Conservation (phyloP, 148 eudicot genomes). For the Rhododendron williamsianum region DNA sequence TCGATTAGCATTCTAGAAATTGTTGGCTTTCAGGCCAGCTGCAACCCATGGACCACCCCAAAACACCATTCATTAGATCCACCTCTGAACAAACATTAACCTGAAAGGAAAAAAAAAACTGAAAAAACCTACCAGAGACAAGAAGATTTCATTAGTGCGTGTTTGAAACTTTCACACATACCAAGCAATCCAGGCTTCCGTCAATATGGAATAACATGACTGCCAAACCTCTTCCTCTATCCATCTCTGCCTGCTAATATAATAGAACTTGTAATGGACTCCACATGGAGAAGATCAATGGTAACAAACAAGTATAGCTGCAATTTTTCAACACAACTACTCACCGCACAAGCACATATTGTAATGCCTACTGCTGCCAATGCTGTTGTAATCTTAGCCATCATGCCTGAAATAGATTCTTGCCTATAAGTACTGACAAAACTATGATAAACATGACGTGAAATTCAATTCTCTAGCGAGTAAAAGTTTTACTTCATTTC, state of each 20-base stretch:
- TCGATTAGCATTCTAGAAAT: slow-evolving; percentile 39
- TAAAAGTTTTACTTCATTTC: not conserved
- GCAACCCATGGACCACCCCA: slow-evolving; percentile 92
- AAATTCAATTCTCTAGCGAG: not conserved
- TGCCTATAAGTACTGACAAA: not conserved
- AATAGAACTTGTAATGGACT: not conserved
- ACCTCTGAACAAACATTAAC: slow-evolving; percentile 66
- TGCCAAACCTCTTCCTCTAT: slow-evolving; percentile 62
- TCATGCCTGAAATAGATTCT: slow-evolving; percentile 45
- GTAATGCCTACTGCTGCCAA: slow-evolving; percentile 61
- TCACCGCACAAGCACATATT: slow-evolving; percentile 87
- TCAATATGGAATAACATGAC: slow-evolving; percentile 86
- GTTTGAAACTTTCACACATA: slow-evolving; percentile 16
- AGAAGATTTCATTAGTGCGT: not conserved
- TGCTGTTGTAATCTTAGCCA: slow-evolving; percentile 70
- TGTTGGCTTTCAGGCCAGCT: slow-evolving; percentile 64
- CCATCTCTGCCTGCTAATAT: slow-evolving; percentile 67
- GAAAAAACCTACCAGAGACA: not conserved
- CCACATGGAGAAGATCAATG: not conserved
- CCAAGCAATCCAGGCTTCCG: slow-evolving; percentile 70
- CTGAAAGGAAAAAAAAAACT: slow-evolving; percentile 22
- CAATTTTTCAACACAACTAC: slow-evolving; percentile 16
- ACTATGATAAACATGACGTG: not conserved
- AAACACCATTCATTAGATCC: slow-evolving; percentile 67
- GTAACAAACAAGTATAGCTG: not conserved